A percentile compares a stretch with the other conserved stretches of the same genome.
These are phyloP conservation scores for Fusarium redolens DNA, from an alignment of 2,329 filamentous ascomycete genomes.

Conservation along the genomic window DNA sequence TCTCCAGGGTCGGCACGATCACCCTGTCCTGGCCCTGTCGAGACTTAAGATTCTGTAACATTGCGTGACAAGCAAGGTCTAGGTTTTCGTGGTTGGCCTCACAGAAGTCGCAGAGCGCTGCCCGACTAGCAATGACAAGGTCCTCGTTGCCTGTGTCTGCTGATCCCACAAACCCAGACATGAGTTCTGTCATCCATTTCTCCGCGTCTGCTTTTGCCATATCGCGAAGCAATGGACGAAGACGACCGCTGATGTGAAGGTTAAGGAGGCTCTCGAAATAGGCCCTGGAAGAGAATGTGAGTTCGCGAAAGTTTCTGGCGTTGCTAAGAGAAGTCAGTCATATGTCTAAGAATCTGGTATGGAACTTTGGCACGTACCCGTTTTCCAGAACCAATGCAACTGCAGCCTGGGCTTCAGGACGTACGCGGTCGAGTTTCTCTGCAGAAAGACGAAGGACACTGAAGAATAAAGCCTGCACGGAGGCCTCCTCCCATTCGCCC, in stretches of 20 bases:
- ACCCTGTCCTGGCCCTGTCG: constrained; percentile 74
- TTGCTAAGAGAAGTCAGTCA: constrained; percentile 50
- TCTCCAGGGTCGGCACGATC: constrained; percentile 79
- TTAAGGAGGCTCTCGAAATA: constrained; percentile 69
- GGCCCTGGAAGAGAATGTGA: constrained; percentile 66
- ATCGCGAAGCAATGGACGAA: constrained; percentile 52
- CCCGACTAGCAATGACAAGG: constrained; percentile 75
- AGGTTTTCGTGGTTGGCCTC: constrained; percentile 53
- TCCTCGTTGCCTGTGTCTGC: constrained; percentile 83
- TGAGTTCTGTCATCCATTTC: constrained; percentile 63
- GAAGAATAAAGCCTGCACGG: constrained; percentile 58
- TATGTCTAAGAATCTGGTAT: not conserved
- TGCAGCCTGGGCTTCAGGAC: constrained; percentile 71
- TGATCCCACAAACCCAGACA: constrained; percentile 77
- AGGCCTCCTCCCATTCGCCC: constrained; percentile 43
- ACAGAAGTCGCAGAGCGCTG: constrained; percentile 70
- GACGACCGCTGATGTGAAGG: constrained; percentile 53
- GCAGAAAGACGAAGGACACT: constrained; percentile 75
- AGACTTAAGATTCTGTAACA: constrained; percentile 65
- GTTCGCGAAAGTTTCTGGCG: constrained; percentile 48
- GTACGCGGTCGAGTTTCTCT: constrained; percentile 91
- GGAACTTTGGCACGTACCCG: constrained; percentile 54
- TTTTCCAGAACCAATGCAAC: constrained; percentile 58
- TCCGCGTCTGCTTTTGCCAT: constrained; percentile 48
- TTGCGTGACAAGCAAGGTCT: constrained; percentile 59